Evolutionary conservation across 1,139 yeast genomes (phyloP).

Genomic region (Scheffersomyces insectosa): DNA sequence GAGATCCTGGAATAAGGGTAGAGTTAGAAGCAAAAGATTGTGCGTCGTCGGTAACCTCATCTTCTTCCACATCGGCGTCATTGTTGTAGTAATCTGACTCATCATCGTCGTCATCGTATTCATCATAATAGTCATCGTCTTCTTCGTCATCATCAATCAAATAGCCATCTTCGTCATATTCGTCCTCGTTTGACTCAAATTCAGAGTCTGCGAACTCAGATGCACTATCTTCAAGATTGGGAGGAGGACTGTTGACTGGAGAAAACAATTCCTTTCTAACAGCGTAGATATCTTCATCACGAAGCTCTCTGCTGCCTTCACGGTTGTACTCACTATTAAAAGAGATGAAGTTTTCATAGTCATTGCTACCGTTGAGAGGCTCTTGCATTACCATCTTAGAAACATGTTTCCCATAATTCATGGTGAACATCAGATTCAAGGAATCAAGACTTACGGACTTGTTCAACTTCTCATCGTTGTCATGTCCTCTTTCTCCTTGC

Average conservation of each 20-base stretch:
- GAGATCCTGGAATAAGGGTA: slow-evolving; percentile 9
- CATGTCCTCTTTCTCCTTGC: neutral
- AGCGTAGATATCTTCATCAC: slow-evolving; percentile 10
- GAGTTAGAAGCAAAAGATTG: slow-evolving; percentile 12
- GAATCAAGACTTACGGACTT: slow-evolving; percentile 40
- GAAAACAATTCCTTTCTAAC: slow-evolving; percentile 12
- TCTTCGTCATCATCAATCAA: slow-evolving; percentile 28
- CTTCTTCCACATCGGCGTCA: slow-evolving; percentile 10
- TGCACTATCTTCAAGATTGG: slow-evolving; percentile 15
- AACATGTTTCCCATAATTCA: slow-evolving; percentile 42
- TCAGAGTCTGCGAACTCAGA: slow-evolving; percentile 48
- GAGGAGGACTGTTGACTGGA: slow-evolving; percentile 2
- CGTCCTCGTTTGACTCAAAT: slow-evolving; percentile 35
- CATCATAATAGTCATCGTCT: slow-evolving; percentile 21
- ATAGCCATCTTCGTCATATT: slow-evolving; percentile 22
- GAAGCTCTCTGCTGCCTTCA: neutral
- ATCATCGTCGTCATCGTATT: slow-evolving; percentile 21
- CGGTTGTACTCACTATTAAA: neutral
- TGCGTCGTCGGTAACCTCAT: slow-evolving; percentile 10
- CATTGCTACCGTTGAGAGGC: slow-evolving; percentile 8
- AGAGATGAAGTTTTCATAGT: slow-evolving; percentile 5
- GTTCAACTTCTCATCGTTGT: slow-evolving; percentile 17
- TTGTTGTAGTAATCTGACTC: slow-evolving; percentile 19
- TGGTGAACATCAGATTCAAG: slow-evolving; percentile 40
- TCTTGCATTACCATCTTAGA: slow-evolving; percentile 42